Conservation (phyloP, 768 basidiomycete genomes). For the Megacollybia marginata region DNA sequence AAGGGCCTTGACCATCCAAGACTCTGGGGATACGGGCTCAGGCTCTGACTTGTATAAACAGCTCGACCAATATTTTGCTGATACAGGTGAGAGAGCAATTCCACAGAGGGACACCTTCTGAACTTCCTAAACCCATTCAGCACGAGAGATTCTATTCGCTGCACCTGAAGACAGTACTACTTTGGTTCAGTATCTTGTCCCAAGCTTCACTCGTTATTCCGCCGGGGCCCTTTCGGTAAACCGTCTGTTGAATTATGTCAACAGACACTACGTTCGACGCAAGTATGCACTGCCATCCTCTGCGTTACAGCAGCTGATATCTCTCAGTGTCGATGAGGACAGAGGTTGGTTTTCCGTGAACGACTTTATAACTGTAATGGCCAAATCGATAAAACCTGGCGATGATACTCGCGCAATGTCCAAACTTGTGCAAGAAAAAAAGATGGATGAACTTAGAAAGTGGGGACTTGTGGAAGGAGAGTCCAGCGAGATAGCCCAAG, state of each 20-base stretch:
- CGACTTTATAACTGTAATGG: slow-evolving; percentile 57
- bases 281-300: neutral
- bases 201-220: slow-evolving; percentile 64
- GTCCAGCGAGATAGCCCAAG: slow-evolving; percentile 37
- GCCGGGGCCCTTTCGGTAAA: slow-evolving; percentile 61
- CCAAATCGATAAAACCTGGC: slow-evolving; percentile 39
- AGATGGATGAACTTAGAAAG: slow-evolving; percentile 55
- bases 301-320: no score
- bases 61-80: slow-evolving; percentile 64
- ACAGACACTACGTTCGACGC: slow-evolving; percentile 65
- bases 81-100: slow-evolving; percentile 19
- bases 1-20: slow-evolving; percentile 20
- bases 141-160: slow-evolving; percentile 54
- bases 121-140: slow-evolving; percentile 6
- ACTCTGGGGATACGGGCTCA: slow-evolving; percentile 19
- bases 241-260: slow-evolving; percentile 68
- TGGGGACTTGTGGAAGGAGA: slow-evolving; percentile 62
- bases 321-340: slow-evolving; percentile 53
- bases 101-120: no score
- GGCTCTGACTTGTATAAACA: slow-evolving; percentile 69
- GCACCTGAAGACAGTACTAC: slow-evolving; percentile 59
- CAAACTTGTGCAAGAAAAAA: slow-evolving; percentile 49
- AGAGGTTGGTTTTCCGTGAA: slow-evolving; percentile 66
- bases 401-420: slow-evolving; percentile 58
- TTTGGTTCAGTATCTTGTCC: slow-evolving; percentile 64